phyloP scores from a whole-genome alignment of 2,329 filamentous ascomycete species.

The Phyllosticta citriasiana region DNA sequence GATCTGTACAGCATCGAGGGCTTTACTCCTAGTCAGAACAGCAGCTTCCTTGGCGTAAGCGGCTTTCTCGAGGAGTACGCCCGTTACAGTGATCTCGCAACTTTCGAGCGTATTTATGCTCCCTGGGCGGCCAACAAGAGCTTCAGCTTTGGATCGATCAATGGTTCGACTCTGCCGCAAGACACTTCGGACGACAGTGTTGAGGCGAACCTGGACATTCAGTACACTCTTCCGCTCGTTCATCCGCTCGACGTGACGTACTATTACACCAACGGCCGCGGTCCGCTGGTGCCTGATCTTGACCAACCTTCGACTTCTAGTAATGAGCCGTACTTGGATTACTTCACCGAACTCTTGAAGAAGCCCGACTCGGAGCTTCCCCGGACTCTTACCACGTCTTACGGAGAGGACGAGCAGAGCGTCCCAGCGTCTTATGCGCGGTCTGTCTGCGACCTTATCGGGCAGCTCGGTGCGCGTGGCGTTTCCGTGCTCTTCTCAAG shows the following conservation, averaged over 20 bases:
- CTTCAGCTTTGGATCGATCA: constrained; percentile 34
- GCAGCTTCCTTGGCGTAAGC: constrained; percentile 33
- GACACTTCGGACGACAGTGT: constrained; percentile 30
- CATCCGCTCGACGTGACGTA: constrained; percentile 36
- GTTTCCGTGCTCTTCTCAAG: constrained; percentile 31
- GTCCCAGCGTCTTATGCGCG: constrained; percentile 27
- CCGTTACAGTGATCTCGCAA: constrained; percentile 35
- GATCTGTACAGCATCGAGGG: constrained; percentile 37
- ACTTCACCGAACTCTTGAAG: constrained; percentile 26
- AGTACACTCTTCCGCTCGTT: constrained; percentile 38
- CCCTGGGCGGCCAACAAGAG: constrained; percentile 33
- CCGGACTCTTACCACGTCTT: constrained; percentile 28
- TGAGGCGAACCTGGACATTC: constrained; percentile 42
- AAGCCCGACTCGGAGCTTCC: constrained; percentile 27
- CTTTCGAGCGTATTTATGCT: constrained; percentile 31
- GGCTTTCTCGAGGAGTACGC: constrained; percentile 42
- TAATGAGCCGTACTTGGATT: constrained; percentile 38
- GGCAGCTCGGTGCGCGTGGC: constrained; percentile 30
- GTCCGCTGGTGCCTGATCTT: constrained; percentile 37
- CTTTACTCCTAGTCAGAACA: constrained; percentile 26
- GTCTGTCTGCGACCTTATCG: constrained; percentile 30
- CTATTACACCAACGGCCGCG: constrained; percentile 39
- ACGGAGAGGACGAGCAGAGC: constrained; percentile 32
- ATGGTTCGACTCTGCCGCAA: constrained; percentile 27
- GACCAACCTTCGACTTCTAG: constrained; percentile 33